phyloP scores from a whole-genome alignment of 768 basidiomycete species.

The Termitomyces sp. region DNA sequence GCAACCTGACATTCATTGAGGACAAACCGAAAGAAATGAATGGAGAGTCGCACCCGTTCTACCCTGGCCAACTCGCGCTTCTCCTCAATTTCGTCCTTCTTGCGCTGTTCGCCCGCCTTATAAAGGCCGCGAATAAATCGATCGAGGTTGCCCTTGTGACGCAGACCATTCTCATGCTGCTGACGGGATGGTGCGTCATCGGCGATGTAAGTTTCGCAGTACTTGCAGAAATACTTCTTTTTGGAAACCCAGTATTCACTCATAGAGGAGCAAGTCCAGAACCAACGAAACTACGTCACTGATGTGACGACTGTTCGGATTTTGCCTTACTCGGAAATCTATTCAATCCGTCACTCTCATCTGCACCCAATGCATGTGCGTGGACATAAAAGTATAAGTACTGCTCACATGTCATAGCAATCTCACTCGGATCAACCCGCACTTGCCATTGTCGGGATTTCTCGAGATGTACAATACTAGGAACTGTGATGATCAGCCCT shows the following conservation, averaged over 20 bases:
- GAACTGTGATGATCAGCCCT: neutral
- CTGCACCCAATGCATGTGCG: neutral
- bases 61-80: slow-evolving; percentile 81
- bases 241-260: slow-evolving; percentile 91
- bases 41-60: slow-evolving; percentile 53
- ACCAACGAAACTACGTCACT: neutral
- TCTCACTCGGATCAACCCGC: neutral
- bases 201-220: slow-evolving; percentile 94
- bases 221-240: slow-evolving; percentile 93
- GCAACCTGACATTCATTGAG: slow-evolving; percentile 50
- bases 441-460: neutral
- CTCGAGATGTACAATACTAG: neutral
- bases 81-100: slow-evolving; percentile 82
- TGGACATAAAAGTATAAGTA: neutral
- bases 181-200: slow-evolving; percentile 91
- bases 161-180: slow-evolving; percentile 89
- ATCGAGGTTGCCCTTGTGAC: slow-evolving; percentile 93
- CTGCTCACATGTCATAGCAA: neutral
- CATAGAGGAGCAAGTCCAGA: slow-evolving; percentile 38
- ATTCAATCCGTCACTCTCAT: neutral
- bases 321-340: neutral
- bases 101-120: slow-evolving; percentile 86
- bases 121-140: slow-evolving; percentile 89
- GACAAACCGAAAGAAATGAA: neutral
- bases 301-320: neutral